Conservation (phyloP, 108 stramenopile genomes). For the Cyclotella cryptica region DNA sequence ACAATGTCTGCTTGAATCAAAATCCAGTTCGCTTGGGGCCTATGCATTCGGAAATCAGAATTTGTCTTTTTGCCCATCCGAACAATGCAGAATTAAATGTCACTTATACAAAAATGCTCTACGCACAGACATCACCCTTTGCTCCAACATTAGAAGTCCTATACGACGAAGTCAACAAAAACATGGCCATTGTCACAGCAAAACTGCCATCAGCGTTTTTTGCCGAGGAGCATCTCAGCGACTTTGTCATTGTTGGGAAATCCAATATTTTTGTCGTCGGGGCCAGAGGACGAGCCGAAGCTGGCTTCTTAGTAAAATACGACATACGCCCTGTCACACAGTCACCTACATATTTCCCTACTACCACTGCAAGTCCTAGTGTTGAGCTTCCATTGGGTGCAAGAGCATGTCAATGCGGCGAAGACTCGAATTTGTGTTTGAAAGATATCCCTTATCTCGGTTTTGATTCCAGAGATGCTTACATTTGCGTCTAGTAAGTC, state of each 20-base stretch:
- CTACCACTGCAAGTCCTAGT: background rate
- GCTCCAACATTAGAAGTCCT: background rate
- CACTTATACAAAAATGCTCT: background rate
- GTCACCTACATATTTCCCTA: background rate
- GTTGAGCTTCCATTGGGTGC: background rate
- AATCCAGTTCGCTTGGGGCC: slow-evolving; percentile 1
- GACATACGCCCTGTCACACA: background rate
- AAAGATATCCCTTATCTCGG: background rate
- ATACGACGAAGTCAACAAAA: background rate
- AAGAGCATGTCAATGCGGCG: background rate
- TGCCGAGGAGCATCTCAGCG: background rate
- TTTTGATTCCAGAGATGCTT: background rate
- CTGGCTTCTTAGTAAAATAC: background rate
- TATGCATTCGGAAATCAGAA: background rate
- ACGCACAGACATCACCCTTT: background rate
- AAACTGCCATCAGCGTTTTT: background rate
- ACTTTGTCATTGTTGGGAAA: background rate
- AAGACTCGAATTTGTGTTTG: background rate
- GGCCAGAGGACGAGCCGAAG: background rate
- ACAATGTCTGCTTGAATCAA: background rate
- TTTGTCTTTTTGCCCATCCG: background rate
- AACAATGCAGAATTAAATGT: background rate
- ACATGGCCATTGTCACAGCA: background rate
- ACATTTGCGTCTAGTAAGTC: background rate
- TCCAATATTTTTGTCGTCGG: background rate